Evolutionary conservation across 2,329 filamentous ascomycete genomes (phyloP), one percentile per base, ranked within the genome.

Genomic region (Blumeria graminis): DNA sequence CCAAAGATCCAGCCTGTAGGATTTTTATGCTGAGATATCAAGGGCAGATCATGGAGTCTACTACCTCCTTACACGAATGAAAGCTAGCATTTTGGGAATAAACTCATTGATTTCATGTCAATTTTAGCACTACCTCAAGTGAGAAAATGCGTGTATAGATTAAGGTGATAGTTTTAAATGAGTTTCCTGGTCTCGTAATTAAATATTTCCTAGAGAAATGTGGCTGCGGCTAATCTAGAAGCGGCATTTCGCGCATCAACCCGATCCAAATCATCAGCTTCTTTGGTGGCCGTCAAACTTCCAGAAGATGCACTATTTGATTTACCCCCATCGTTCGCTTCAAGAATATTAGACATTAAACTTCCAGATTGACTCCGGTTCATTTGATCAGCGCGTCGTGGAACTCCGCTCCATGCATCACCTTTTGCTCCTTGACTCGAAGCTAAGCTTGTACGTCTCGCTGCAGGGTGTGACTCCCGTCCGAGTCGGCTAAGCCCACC

Each of bases 391-490:
- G 82, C 63, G 50, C 64, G 80, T 59, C 92, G 78, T 38, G 89
- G 86, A 33, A 95, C 88, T 57, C 92, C 92, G 64, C 87, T 94
- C 92, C 92, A 98, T 14, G 92, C 84, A 68, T 98, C 92, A n/a
- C 92, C 92, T 71, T 94, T 94, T 54, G 92, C 90, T 0, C 92
- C 92, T 70, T 98, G 92, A 64, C 85, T 92, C 51, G 86, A 85
- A 14, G 86, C 85, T 61, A 95, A 70, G 68, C 80, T 90, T 32
- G 82, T 71, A 59, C 90, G 80, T 56, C 92, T 79, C 34, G 72
- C 70, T 58, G 72, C 68, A 1, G 92, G 90, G 67, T 94, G 87
- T 14, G 84, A 74, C 70, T 98, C 92, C 58, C 92, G 81, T 45
- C 92, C 92, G 36, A 98, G 76, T 45, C 92, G 80, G 64, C 84